These are phyloP conservation scores for Colletotrichum falcatum DNA, from an alignment of 2,329 filamentous ascomycete species.

Conservation along the genomic window DNA sequence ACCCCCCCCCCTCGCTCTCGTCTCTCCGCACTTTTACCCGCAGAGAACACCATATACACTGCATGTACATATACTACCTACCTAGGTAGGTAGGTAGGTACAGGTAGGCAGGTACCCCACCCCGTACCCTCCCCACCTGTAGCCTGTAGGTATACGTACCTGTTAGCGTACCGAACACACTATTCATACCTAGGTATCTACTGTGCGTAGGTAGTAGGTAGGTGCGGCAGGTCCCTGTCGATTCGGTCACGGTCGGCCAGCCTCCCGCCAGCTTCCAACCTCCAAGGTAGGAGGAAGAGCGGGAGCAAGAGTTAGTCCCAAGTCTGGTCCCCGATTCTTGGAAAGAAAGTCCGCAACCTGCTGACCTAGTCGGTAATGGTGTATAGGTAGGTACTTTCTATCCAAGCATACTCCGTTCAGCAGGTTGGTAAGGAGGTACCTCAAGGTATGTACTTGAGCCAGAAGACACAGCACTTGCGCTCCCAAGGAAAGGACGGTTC, in stretches of 20 bases:
- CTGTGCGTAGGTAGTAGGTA: no score
- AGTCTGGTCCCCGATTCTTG: neutral
- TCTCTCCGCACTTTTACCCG: constrained; percentile 18
- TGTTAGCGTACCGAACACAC: neutral
- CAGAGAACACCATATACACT: neutral
- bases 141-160: neutral
- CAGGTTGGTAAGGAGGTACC: no score
- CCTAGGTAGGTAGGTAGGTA: no score
- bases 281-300: neutral
- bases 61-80: no score
- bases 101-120: no score
- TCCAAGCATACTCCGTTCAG: no score
- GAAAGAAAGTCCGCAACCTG: neutral
- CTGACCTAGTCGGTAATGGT: neutral
- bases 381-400: neutral
- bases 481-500: no score
- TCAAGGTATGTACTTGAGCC: no score
- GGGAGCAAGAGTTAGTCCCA: neutral
- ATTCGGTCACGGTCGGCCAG: constrained; percentile 9
- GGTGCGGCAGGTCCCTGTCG: constrained; percentile 12
- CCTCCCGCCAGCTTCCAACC: constrained; percentile 2
- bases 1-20: neutral
- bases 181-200: no score
- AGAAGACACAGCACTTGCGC: neutral
- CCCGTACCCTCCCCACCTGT: neutral